phyloP scores from a whole-genome alignment of 164 flowering plant species.

The Liquidambar formosana region DNA sequence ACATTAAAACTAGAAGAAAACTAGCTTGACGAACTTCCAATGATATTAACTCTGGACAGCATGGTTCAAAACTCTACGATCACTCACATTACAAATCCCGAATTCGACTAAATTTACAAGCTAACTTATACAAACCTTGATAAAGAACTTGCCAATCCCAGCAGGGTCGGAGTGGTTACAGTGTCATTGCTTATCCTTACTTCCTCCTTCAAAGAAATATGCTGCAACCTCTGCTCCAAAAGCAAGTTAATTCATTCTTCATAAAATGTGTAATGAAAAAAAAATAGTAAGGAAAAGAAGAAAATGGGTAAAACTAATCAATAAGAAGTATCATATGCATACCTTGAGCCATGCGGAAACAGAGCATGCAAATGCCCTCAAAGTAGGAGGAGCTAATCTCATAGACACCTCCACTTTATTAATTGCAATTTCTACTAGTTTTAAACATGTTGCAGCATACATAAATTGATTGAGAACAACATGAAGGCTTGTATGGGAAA shows the following conservation, averaged over 20 bases:
- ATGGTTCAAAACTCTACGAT: neutral
- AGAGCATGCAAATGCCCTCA: slow-evolving; percentile 72
- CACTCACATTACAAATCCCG: neutral
- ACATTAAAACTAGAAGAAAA: too few relatives aligned
- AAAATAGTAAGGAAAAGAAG: neutral
- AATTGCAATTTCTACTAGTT: slow-evolving; percentile 55
- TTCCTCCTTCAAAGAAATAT: slow-evolving; percentile 75
- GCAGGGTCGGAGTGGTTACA: slow-evolving; percentile 54
- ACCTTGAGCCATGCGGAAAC: slow-evolving; percentile 84
- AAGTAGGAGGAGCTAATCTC: slow-evolving; percentile 56
- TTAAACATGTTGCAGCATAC: slow-evolving; percentile 74
- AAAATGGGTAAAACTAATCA: neutral
- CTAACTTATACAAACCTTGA: slow-evolving; percentile 50
- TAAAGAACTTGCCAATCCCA: slow-evolving; percentile 67
- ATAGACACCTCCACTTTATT: slow-evolving; percentile 38
- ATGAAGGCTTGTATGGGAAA: slow-evolving; percentile 63
- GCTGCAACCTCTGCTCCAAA: slow-evolving; percentile 60
- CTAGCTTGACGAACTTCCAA: too few relatives aligned
- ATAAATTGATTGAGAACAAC: slow-evolving; percentile 60
- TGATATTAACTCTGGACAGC: neutral
- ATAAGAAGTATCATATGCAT: neutral
- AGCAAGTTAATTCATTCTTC: neutral
- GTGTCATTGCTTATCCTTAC: slow-evolving; percentile 34
- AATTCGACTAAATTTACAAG: neutral
- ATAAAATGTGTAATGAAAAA: neutral